A percentile compares a stretch with the other conserved stretches of the same genome.
Evolutionary conservation across 1,284 basidiomycete species (phyloP).

Genomic region (Rhodotorula sp.): DNA sequence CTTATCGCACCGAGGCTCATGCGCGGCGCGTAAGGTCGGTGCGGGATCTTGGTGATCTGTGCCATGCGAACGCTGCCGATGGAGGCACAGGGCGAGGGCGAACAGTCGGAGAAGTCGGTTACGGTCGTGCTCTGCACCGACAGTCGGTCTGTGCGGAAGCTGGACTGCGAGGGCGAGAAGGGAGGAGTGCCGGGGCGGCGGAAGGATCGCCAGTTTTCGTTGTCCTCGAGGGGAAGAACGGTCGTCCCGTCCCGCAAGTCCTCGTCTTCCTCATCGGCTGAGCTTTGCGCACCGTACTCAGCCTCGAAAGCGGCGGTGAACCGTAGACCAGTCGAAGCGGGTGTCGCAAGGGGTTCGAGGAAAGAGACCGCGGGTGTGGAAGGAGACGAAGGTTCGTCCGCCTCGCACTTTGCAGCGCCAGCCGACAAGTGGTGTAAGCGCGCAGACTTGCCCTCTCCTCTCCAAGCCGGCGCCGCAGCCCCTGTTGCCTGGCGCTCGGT

Average conservation of each 20-base stretch:
- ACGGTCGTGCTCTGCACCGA: constrained; percentile 11
- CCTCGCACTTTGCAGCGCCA: no score
- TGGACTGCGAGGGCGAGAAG: constrained; percentile 20
- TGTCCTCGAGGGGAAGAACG: background rate
- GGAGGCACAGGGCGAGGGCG: constrained; percentile 24
- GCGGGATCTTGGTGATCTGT: constrained; percentile 7
- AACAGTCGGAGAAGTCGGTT: constrained; percentile 27
- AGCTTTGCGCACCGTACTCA: no score
- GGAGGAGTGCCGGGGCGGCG: constrained; percentile 3
- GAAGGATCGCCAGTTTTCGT: background rate
- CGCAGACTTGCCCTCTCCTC: no score
- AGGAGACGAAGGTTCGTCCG: no score
- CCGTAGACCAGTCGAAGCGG: no score
- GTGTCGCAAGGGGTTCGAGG: no score
- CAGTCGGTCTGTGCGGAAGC: constrained; percentile 8
- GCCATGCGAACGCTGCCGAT: constrained; percentile 35
- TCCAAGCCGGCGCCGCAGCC: no score
- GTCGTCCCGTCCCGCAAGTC: background rate
- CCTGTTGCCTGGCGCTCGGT: no score
- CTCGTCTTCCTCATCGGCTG: background rate
- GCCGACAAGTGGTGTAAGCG: no score
- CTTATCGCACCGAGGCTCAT: constrained; percentile 12
- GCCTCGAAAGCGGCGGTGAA: no score
- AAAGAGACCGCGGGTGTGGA: no score
- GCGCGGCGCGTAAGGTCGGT: background rate